Conservation (phyloP, 2,329 filamentous ascomycete species). For the Monosporascus sp. region DNA sequence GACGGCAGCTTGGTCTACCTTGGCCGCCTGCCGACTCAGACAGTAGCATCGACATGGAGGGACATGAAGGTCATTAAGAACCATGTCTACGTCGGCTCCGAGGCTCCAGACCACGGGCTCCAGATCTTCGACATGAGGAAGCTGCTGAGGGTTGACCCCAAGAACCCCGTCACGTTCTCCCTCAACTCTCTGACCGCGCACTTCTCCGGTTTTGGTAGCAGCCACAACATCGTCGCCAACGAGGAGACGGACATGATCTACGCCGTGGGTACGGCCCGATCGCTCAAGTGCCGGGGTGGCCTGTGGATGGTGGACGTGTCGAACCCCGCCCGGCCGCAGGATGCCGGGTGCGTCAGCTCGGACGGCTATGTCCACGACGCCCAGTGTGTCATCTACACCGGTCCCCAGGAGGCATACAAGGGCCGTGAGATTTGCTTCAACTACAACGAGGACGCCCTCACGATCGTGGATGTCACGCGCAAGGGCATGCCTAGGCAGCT, state of each 20-base stretch:
- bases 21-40: slow-evolving; percentile 42
- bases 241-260: slow-evolving; percentile 41
- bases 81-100: slow-evolving; percentile 33
- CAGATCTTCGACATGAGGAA: slow-evolving; percentile 60
- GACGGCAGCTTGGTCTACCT: slow-evolving; percentile 47
- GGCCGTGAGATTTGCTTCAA: slow-evolving; percentile 49
- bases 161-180: slow-evolving; percentile 35
- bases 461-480: slow-evolving; percentile 44
- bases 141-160: slow-evolving; percentile 41
- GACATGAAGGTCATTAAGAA: slow-evolving; percentile 41
- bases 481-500: slow-evolving; percentile 37
- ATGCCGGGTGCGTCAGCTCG: slow-evolving; percentile 41
- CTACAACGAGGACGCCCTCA: slow-evolving; percentile 47
- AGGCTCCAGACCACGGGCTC: slow-evolving; percentile 46
- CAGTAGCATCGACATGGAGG: slow-evolving; percentile 41
- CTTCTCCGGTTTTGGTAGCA: slow-evolving; percentile 30
- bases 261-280: slow-evolving; percentile 31
- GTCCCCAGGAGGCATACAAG: slow-evolving; percentile 38
- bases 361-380: slow-evolving; percentile 59
- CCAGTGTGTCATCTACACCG: slow-evolving; percentile 51
- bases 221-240: slow-evolving; percentile 42
- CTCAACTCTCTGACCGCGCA: slow-evolving; percentile 34
- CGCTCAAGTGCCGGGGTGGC: slow-evolving; percentile 26
- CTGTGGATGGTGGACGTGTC: slow-evolving; percentile 47
- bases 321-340: slow-evolving; percentile 24